Evolutionary conservation across 2,329 filamentous ascomycete species (phyloP).

Genomic region (Ilyonectria sp.): DNA sequence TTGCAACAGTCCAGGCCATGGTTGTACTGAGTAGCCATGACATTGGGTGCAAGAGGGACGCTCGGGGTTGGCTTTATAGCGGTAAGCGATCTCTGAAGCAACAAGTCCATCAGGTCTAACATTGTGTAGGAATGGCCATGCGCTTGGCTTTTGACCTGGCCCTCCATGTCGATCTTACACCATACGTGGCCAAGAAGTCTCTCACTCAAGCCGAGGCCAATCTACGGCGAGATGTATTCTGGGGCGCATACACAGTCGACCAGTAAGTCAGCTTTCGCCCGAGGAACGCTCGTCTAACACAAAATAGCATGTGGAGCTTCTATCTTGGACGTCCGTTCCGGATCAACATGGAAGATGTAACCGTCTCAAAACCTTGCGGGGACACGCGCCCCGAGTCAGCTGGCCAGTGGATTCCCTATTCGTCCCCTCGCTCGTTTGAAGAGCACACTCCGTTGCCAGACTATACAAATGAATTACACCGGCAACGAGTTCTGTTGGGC

Average conservation of each 20-base stretch:
- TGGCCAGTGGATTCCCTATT: slow-evolving; percentile 35
- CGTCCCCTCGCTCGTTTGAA: slow-evolving; percentile 28
- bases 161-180: slow-evolving; percentile 45
- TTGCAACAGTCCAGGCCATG: slow-evolving; percentile 47
- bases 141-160: slow-evolving; percentile 47
- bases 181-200: slow-evolving; percentile 42
- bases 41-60: slow-evolving; percentile 46
- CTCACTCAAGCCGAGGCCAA: slow-evolving; percentile 46
- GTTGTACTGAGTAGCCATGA: slow-evolving; percentile 47
- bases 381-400: slow-evolving; percentile 11
- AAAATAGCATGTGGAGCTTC: slow-evolving; percentile 44
- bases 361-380: slow-evolving; percentile 41
- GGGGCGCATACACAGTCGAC: slow-evolving; percentile 50
- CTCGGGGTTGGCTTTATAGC: slow-evolving; percentile 48
- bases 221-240: slow-evolving; percentile 48
- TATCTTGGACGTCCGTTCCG: slow-evolving; percentile 47
- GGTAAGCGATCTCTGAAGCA: slow-evolving; percentile 28
- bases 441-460: slow-evolving; percentile 28
- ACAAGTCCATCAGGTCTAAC: slow-evolving; percentile 33
- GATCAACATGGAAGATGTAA: slow-evolving; percentile 47
- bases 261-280: slow-evolving; percentile 39
- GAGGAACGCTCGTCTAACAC: slow-evolving; percentile 6
- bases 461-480: slow-evolving; percentile 35
- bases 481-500: slow-evolving; percentile 34
- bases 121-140: slow-evolving; percentile 47